Evolutionary conservation across 495 filamentous ascomycete species (phyloP).

Genomic region (Hypoxylon lienhwacheense): DNA sequence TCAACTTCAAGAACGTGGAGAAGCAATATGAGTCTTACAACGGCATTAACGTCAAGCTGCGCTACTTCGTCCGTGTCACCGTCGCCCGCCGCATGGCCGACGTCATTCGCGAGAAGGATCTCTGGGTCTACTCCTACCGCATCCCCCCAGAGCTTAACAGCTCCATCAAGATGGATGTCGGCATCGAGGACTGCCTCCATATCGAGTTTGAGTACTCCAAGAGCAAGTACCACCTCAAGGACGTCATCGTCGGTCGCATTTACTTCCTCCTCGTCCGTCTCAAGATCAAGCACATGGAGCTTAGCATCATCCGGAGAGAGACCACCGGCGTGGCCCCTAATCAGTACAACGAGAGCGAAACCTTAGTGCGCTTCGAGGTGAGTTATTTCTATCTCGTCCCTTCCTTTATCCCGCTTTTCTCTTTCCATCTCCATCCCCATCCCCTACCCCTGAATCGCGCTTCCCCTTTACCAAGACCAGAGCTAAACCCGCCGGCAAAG

Average conservation of each 20-base stretch:
- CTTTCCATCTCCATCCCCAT: background rate
- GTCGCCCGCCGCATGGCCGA: constrained; percentile 96
- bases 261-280: constrained; percentile 97
- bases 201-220: constrained; percentile 99
- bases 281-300: constrained; percentile 99
- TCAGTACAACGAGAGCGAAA: constrained; percentile 99
- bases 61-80: constrained; percentile 97
- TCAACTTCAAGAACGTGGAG: constrained; percentile 99
- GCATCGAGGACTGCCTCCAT: constrained; percentile 98
- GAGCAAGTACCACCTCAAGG: constrained; percentile 98
- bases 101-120: constrained; percentile 97
- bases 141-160: constrained; percentile 98
- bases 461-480: background rate
- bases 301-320: constrained; percentile 95
- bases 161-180: constrained; percentile 99
- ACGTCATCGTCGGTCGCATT: constrained; percentile 98
- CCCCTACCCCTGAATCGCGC: background rate
- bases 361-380: constrained; percentile 95
- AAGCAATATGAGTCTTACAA: constrained; percentile 99
- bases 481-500: constrained; percentile 33
- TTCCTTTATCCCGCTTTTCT: too few species aligned
- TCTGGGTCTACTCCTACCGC: constrained; percentile 99
- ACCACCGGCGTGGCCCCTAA: constrained; percentile 99
- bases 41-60: constrained; percentile 98
- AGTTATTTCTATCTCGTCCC: constrained; percentile 34